Conservation (phyloP, 2,329 filamentous ascomycete genomes). For the Aspergillus ibericus region DNA sequence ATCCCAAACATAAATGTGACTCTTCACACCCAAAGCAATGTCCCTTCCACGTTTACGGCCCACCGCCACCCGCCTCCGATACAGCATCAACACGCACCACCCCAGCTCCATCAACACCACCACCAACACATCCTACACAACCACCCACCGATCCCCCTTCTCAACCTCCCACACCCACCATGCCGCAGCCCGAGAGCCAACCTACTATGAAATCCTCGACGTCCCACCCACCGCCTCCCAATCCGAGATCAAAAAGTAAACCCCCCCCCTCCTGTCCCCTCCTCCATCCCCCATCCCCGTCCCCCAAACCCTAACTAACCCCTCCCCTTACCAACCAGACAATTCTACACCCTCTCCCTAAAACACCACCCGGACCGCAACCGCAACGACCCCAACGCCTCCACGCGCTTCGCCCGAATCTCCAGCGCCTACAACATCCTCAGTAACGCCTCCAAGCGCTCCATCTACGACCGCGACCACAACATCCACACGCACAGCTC, state of each 20-base stretch:
- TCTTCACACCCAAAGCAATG: background rate
- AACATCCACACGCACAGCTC: conserved; percentile 37
- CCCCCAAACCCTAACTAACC: background rate
- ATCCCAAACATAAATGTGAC: background rate
- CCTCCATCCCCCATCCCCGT: background rate
- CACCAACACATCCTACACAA: background rate
- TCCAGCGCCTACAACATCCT: conserved; percentile 81
- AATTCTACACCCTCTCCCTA: conserved; percentile 91
- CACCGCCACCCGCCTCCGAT: conserved; percentile 9
- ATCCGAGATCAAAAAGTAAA: conserved; percentile 84
- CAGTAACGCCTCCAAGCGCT: conserved; percentile 69
- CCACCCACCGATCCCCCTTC: conserved; percentile 33
- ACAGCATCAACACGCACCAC: background rate
- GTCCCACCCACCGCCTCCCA: conserved; percentile 68
- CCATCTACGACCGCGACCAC: conserved; percentile 70
- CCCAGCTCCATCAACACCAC: background rate
- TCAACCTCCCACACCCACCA: conserved; percentile 42
- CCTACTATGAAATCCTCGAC: conserved; percentile 80
- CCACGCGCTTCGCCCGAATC: conserved; percentile 76
- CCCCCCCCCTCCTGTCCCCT: background rate
- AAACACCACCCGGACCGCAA: conserved; percentile 91
- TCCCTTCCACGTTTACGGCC: conserved; percentile 22
- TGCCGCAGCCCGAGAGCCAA: conserved; percentile 43
- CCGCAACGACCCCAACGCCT: conserved; percentile 69
- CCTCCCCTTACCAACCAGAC: conserved; percentile 29